phyloP scores from a whole-genome alignment of 202 grass and related monocot genomes.

The Elaeis oleifera region DNA sequence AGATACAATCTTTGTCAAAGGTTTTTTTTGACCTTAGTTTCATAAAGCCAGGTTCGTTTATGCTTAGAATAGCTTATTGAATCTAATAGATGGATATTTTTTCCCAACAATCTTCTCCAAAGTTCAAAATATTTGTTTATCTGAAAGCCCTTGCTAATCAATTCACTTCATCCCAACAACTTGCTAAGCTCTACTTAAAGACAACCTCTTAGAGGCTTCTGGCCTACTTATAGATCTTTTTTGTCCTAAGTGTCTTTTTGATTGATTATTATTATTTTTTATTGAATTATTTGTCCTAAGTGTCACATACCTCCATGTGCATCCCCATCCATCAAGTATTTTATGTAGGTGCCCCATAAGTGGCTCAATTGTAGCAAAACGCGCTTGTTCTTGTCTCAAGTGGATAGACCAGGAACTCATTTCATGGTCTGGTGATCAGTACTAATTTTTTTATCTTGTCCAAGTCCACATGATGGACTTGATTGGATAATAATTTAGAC shows the following conservation, averaged over 20 bases:
- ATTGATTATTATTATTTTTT: too few species aligned
- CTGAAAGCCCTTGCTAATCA: constrained; percentile 39
- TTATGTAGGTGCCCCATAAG: constrained; percentile 29
- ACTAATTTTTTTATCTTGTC: constrained; percentile 3
- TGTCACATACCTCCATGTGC: constrained; percentile 24
- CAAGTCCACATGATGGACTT: constrained; percentile 18
- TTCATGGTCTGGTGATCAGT: too few species aligned
- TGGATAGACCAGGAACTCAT: too few species aligned
- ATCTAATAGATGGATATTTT: constrained; percentile 6
- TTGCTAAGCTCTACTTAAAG: constrained; percentile 52
- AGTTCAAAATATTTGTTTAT: constrained; percentile 46
- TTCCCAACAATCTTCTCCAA: constrained; percentile 33
- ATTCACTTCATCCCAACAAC: constrained; percentile 39
- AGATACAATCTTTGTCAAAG: constrained; percentile 47
- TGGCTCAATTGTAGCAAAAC: not conserved
- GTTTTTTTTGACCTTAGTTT: constrained; percentile 40
- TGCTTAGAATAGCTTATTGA: too few species aligned
- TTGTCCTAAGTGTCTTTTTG: too few species aligned
- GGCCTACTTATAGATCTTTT: not conserved
- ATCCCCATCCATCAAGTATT: constrained; percentile 47
- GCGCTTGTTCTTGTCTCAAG: not conserved
- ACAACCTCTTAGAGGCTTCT: constrained; percentile 23
- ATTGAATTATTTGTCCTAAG: too few species aligned
- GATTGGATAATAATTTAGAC: constrained; percentile 12
- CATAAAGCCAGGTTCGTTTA: too few species aligned